Conservation (phyloP, 768 basidiomycete genomes). For the Kwoniella pini region DNA sequence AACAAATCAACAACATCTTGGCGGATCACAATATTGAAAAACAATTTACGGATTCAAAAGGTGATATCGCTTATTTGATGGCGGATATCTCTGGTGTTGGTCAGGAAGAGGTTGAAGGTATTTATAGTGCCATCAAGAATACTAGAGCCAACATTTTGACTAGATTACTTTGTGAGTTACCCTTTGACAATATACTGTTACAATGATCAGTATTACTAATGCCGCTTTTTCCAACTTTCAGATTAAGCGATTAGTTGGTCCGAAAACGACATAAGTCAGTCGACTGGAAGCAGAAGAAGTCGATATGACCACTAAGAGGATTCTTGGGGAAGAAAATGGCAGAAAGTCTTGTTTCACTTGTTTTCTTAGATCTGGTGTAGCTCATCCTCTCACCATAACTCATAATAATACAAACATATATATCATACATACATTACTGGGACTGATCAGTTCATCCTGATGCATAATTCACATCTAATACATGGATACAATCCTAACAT, state of each 20-base stretch:
- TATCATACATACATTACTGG: background rate
- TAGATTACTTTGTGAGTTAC: constrained; percentile 63
- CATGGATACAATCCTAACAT: no score
- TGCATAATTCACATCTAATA: no score
- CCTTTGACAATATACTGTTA: background rate
- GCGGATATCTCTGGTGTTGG: constrained; percentile 94
- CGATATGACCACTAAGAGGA: no score
- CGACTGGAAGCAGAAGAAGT: no score
- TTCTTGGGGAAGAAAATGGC: no score
- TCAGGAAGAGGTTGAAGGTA: constrained; percentile 70
- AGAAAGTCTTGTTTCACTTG: background rate
- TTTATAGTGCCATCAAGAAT: constrained; percentile 74
- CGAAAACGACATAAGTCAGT: no score
- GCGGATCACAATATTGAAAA: constrained; percentile 98
- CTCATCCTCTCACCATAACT: constrained; percentile 11
- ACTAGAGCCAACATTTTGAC: constrained; percentile 88
- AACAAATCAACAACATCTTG: constrained; percentile 88
- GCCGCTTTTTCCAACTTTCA: background rate
- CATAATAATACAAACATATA: background rate
- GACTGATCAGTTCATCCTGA: constrained; percentile 22
- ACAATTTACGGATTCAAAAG: constrained; percentile 82
- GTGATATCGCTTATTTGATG: constrained; percentile 74
- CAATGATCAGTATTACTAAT: background rate
- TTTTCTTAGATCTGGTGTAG: background rate
- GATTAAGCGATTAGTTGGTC: background rate